A percentile compares a stretch with the other conserved stretches of the same genome.
Conservation (phyloP, 2,329 filamentous ascomycete genomes). For the Microdochium paspali region DNA sequence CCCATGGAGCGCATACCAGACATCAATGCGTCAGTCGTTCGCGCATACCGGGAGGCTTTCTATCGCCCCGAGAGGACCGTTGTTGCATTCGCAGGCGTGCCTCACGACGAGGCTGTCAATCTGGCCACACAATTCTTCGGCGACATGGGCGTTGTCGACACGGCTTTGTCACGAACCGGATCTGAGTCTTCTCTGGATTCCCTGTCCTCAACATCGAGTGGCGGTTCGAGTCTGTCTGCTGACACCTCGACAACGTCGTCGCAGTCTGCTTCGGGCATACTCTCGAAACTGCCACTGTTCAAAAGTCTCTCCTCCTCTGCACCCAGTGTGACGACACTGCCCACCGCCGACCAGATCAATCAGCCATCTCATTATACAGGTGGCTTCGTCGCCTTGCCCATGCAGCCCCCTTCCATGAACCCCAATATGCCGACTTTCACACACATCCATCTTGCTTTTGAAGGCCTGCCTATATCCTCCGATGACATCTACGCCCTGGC, state of each 20-base stretch:
- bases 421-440: conserved; percentile 73
- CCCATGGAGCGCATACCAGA: conserved; percentile 69
- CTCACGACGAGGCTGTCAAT: conserved; percentile 69
- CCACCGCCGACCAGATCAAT: conserved; percentile 44
- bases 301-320: conserved; percentile 73
- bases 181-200: conserved; percentile 47
- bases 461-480: conserved; percentile 82
- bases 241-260: conserved; percentile 20
- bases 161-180: conserved; percentile 41
- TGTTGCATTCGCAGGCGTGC: conserved; percentile 86
- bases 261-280: conserved; percentile 47
- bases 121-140: conserved; percentile 83
- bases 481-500: conserved; percentile 95
- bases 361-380: conserved; percentile 79
- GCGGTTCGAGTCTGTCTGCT: conserved; percentile 21
- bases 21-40: conserved; percentile 66
- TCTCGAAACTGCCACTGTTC: conserved; percentile 82
- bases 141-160: conserved; percentile 61
- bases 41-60: conserved; percentile 73
- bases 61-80: conserved; percentile 88
- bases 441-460: conserved; percentile 92
- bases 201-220: conserved; percentile 20
- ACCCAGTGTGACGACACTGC: conserved; percentile 45
- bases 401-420: conserved; percentile 68
- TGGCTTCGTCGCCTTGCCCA: conserved; percentile 79